Evolutionary conservation across 208 protist genomes (phyloP), one percentile per base, ranked within the genome.

Genomic region (Acanthamoeba culbertsoni): DNA sequence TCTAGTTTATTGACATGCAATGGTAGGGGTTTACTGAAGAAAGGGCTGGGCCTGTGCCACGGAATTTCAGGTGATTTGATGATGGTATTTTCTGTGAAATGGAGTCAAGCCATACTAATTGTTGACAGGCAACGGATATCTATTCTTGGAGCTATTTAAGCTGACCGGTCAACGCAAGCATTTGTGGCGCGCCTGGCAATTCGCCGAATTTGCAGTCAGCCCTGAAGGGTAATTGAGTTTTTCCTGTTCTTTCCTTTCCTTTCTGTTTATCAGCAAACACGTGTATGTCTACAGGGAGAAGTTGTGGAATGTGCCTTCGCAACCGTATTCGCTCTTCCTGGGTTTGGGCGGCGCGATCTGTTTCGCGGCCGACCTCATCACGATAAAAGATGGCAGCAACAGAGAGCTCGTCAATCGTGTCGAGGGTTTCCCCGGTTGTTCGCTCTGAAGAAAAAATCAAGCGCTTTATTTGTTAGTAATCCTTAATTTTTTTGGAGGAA

Each of bases 291-390:
- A 68, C 43, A 84, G 73, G 14, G 73, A 84, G 73, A 55, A 84
- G 45, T 23, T 84, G 43, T 84, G 73, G 73, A 84, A 84, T 57
- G 73, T 84, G 26, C 73, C 73, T 12, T 90, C 82, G 35, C 46
- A 90, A 35, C 82, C 82, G 51, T 90, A 68, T n/a, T 90, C 82
- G 33, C 55, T 90, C 35, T 90, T 90, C n/a, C 35, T 71, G 1
- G 82, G 82, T 33, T 20, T 90, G 3, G 33, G 35, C 3, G 82
- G 82, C 23, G 33, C 82, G 33, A 53, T 90, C 20, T 90, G 82
- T 53, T 90, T 68, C 55, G 35, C 16, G 8, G 82, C 46, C 55
- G 82, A 90, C 23, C 35, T 90, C n/a, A 33, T 20, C 40, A 28
- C 23, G 2, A 28, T 82, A 16, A n/a, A 51, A 40, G 71, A 82